These are phyloP conservation scores for Ustilago bromivora DNA, from an alignment of 1,284 basidiomycete species.

Conservation along the genomic window DNA sequence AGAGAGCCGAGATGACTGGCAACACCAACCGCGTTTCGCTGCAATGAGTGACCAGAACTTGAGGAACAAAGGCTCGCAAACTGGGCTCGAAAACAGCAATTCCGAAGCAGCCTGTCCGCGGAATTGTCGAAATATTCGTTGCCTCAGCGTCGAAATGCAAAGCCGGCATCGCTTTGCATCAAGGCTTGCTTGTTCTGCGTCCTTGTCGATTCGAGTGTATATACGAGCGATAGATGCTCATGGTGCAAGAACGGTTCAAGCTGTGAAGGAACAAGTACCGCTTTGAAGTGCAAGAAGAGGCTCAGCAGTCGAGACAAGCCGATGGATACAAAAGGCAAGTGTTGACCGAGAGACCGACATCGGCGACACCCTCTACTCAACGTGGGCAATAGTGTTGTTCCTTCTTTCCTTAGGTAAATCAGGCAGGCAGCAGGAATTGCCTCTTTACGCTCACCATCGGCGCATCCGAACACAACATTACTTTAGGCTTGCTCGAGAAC, in stretches of 20 bases:
- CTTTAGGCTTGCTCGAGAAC: background rate
- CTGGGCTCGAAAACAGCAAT: background rate
- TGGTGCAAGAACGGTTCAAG: too few species aligned
- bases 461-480: background rate
- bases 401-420: conserved; percentile 1
- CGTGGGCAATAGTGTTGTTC: background rate
- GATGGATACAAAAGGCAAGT: background rate
- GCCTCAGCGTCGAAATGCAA: conserved; percentile 1
- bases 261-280: too few species aligned
- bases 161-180: conserved; percentile 7
- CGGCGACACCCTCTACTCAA: background rate
- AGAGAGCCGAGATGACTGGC: background rate
- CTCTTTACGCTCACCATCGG: background rate
- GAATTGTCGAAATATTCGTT: conserved; percentile 4
- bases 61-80: background rate
- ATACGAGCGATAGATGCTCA: too few species aligned
- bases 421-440: background rate
- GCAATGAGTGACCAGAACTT: background rate
- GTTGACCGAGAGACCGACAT: conserved; percentile 8
- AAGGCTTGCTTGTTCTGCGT: background rate
- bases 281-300: background rate
- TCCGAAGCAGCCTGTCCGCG: conserved; percentile 9
- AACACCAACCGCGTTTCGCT: background rate
- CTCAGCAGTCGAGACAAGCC: background rate
- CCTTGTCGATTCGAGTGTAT: too few species aligned